Percentiles rank a stretch among this genome's conserved stretches.
Conservation (phyloP, 345 rosid genomes). For the Bretschneidera sinensis region DNA sequence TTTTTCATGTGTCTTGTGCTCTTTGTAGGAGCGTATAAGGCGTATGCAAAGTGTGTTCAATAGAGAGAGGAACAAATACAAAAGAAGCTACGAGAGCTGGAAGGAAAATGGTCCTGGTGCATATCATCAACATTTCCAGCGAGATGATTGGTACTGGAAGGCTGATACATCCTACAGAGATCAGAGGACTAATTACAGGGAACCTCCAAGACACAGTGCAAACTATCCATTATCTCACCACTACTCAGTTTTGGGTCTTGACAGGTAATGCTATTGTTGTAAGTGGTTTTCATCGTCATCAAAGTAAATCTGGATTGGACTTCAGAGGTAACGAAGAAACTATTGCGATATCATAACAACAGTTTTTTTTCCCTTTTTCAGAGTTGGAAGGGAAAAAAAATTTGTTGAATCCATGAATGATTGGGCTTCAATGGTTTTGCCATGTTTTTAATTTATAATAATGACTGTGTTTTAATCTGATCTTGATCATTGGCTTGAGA, state of each 20-base stretch:
- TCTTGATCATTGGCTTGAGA: too few relatives aligned
- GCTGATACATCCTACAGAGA: conserved; percentile 58
- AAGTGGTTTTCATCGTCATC: neutral
- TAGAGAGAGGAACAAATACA: conserved; percentile 75
- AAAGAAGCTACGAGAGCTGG: conserved; percentile 77
- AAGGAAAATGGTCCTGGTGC: conserved; percentile 57
- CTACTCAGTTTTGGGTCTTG: conserved; percentile 86
- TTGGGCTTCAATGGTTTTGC: neutral
- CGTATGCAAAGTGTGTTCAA: conserved; percentile 98
- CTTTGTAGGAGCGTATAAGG: conserved; percentile 80
- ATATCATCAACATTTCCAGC: conserved; percentile 84
- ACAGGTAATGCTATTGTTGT: conserved; percentile 42
- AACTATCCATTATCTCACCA: conserved; percentile 79
- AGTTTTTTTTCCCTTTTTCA: neutral
- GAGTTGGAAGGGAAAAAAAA: too few relatives aligned
- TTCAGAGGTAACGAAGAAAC: neutral
- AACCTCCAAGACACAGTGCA: conserved; percentile 50
- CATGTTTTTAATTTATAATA: too few relatives aligned
- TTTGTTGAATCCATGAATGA: neutral
- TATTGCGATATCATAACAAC: neutral
- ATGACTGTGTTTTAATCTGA: too few relatives aligned
- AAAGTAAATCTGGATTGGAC: neutral
- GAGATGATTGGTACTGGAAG: conserved; percentile 99
- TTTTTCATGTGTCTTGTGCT: neutral
- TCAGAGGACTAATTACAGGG: conserved; percentile 54